Evolutionary conservation across 2,329 filamentous ascomycete genomes (phyloP).

Genomic region (Periconia macrospinosa): DNA sequence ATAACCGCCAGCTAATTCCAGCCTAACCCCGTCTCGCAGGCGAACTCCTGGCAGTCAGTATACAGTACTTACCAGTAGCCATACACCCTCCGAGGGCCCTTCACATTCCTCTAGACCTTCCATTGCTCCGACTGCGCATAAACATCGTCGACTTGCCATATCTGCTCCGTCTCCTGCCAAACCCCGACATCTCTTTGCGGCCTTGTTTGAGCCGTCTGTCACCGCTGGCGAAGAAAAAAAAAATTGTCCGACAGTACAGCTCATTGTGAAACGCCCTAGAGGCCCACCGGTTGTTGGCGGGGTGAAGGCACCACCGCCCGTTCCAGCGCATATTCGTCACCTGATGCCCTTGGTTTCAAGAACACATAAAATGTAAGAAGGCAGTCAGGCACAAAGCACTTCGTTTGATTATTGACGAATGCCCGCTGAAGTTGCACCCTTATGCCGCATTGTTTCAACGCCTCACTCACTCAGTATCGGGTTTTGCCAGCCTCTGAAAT

Average conservation of each 20-base stretch:
- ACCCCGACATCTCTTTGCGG: background rate
- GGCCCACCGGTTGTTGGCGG: constrained; percentile 20
- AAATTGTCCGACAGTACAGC: constrained; percentile 17
- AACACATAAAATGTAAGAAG: constrained; percentile 9
- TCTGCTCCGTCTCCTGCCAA: background rate
- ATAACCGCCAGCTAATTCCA: background rate
- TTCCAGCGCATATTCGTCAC: constrained; percentile 11
- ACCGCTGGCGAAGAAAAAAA: constrained; percentile 1
- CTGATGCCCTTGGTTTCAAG: constrained; percentile 17
- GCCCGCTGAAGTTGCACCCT: background rate
- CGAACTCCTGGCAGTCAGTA: background rate
- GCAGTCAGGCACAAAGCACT: constrained; percentile 5
- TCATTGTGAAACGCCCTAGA: constrained; percentile 19
- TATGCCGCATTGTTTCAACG: background rate
- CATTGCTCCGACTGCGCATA: background rate
- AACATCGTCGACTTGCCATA: background rate
- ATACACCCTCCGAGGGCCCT: background rate
- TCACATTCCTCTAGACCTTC: background rate
- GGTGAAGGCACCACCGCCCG: constrained; percentile 15
- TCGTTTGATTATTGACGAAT: background rate
- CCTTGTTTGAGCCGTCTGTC: background rate
- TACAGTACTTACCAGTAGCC: no score
- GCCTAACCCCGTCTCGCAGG: background rate
- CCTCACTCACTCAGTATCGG: background rate
- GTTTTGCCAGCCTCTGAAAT: background rate